Base-by-base conservation (phyloP, 2,329 filamentous ascomycete genomes). In the Fusarium sp. region DNA sequence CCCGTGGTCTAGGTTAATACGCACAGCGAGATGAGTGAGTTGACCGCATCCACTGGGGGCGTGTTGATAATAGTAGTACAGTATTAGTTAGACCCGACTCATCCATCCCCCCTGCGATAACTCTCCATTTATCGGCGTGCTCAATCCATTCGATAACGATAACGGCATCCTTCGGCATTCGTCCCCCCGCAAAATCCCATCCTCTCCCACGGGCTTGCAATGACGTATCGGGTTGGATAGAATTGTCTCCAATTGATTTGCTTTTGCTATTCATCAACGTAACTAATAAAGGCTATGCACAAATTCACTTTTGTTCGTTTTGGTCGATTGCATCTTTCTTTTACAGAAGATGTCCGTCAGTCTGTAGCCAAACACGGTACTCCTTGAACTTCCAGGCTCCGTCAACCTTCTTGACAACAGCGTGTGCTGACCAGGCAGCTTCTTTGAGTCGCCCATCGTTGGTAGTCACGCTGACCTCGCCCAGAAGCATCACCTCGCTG, bases 401-500 rank as follows among this genome's bases (percentile, higher is more conserved):
- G 24, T 65, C 71, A 14, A 73, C 75, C 57, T 71, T 75, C 22
- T 57, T 73, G 57, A 81, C 54, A 44, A 76, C 73, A 12, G 69
- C 77, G 52, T 80, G 77, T 34, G 69, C 78, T 41, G 77, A 74
- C 78, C 79, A 81, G 11, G 75, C 69, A 52, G 76, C 69, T 24
- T 72, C 64, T 16, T 71, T 61, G 41, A 65, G 67, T 30, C 71
- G 54, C 29, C 75, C 79, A 29, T 78, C 76, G 57, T 63, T 76
- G 10, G 72, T 76, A 57, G 64, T 68, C 16, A 76, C 65, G 47
- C 66, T 71, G 51, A 77, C 76, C 14, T 77, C 72, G 27, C 79
- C 78, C 48, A 78, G 70, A 22, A 80, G 46, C 78, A 80, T 80
- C 48, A 65, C 77, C 74, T 83, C 82, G n/a, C 69, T 57, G 16